Evolutionary conservation across 257 asterid genomes (phyloP), one percentile per base, ranked within the genome.

Genomic region (Prunella vulgaris): DNA sequence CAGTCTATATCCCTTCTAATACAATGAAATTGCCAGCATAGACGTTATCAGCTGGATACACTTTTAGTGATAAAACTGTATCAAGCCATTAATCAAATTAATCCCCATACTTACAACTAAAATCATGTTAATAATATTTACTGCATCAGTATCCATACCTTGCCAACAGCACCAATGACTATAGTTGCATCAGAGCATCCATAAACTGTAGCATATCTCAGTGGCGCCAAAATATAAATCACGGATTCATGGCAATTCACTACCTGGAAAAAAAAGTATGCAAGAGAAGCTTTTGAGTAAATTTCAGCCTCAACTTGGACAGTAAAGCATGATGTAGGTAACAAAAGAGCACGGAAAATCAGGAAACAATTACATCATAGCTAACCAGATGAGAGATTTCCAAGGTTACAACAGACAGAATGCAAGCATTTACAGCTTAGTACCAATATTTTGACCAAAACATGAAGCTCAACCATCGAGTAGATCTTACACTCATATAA

Each of bases 161-260:
- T 90, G 89, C 98, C 98, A 79, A 93, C 89, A 54, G 98, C 97
- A 64, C 98, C 98, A 57, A 93, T 83, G 79, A 93, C 84, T 61
- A 93, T 87, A 35, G 98, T 93, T 57, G 98, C 98, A 82, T 93
- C 98, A 69, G 98, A 93, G 84, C 98, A 93, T 78, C 97, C 98
- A 76, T 93, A 93, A 57, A 90, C 84, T 38, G 93, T 88, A 25
- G 92, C 96, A 84, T 88, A 93, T 79, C 60, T 83, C 77, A 93
- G 76, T 69, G 98, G 97, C 56, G 98, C 97, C 80, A 93, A 77
- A 67, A 93, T 81, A 81, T 93, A 93, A 76, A 93, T 90, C 22
- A 86, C 97, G 2, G 98, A 93, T 79, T 93, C 98, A 40, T 93
- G 98, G 82, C 98, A 93, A 84, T 93, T 93, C 62, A 90, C 81